Conservation (phyloP, 2,329 filamentous ascomycete species). For the Thielaviopsis musarum region DNA sequence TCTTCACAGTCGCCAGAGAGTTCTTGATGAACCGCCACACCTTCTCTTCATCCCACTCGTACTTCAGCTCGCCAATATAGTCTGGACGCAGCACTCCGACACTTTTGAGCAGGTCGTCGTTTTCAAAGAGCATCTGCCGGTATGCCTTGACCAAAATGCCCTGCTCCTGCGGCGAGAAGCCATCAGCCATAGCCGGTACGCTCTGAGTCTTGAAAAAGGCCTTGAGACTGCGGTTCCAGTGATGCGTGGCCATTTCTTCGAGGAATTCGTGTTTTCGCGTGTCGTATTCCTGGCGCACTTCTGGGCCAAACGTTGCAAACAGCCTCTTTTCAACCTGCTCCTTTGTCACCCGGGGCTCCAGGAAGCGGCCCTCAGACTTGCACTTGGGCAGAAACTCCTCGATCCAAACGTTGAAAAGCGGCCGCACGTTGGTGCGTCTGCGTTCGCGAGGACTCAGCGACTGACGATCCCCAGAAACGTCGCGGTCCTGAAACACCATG, state of each 20-base stretch:
- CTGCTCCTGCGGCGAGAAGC: conserved; percentile 17
- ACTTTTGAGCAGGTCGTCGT: conserved; percentile 24
- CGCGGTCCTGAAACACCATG: conserved; percentile 1
- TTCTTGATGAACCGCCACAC: conserved; percentile 27
- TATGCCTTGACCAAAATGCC: conserved; percentile 25
- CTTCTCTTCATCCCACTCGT: conserved; percentile 26
- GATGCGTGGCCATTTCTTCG: conserved; percentile 23
- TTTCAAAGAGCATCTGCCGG: conserved; percentile 32
- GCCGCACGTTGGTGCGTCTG: conserved; percentile 34
- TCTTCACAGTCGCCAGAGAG: conserved; percentile 17
- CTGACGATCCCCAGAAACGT: conserved; percentile 17
- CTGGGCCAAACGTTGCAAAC: background rate
- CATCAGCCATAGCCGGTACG: conserved; percentile 14
- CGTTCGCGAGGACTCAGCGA: conserved; percentile 38
- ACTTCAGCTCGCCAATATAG: conserved; percentile 16
- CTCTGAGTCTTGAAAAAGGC: conserved; percentile 18
- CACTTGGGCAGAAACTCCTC: conserved; percentile 44
- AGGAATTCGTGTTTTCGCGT: conserved; percentile 25
- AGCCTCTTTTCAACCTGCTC: background rate
- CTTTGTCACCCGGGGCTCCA: conserved; percentile 14
- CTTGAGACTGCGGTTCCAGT: conserved; percentile 29
- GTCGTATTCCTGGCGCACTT: conserved; percentile 24
- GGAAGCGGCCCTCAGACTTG: conserved; percentile 23
- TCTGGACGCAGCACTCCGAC: conserved; percentile 2
- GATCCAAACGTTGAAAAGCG: conserved; percentile 42